Percentiles rank a stretch among this genome's conserved stretches.
Evolutionary conservation across 164 flowering plant species (phyloP).

Genomic region (Macadamia tetraphylla): DNA sequence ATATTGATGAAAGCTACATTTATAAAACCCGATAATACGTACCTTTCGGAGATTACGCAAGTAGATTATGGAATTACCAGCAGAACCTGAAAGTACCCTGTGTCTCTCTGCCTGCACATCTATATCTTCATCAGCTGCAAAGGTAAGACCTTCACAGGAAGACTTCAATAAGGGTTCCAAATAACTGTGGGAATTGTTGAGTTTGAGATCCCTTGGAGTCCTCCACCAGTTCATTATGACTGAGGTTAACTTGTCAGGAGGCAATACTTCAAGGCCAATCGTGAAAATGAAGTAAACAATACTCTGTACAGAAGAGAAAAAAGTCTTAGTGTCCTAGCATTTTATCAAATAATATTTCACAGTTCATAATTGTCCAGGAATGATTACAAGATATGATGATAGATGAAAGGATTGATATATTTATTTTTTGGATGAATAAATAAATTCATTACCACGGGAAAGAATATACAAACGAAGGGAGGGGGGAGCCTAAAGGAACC

Average conservation of each 20-base stretch:
- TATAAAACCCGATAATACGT: slow-evolving; percentile 4
- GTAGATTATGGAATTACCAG: slow-evolving; percentile 57
- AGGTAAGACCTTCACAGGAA: slow-evolving; percentile 25
- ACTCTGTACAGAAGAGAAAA: slow-evolving; percentile 44
- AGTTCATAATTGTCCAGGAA: not conserved
- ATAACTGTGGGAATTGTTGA: slow-evolving; percentile 16
- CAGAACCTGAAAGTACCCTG: slow-evolving; percentile 79
- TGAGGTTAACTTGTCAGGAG: slow-evolving; percentile 37
- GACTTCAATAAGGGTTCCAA: slow-evolving; percentile 63
- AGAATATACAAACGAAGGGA: no score
- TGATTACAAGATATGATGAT: not conserved
- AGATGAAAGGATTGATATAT: no score
- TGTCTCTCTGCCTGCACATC: slow-evolving; percentile 84
- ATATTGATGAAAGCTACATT: not conserved
- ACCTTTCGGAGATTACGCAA: slow-evolving; percentile 89
- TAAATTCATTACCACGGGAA: no score
- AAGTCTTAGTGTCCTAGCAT: no score
- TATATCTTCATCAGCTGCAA: slow-evolving; percentile 60
- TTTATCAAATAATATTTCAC: no score
- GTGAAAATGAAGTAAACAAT: slow-evolving; percentile 59
- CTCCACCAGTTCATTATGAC: slow-evolving; percentile 30
- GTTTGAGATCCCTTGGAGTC: slow-evolving; percentile 11
- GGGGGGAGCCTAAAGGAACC: no score
- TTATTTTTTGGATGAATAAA: no score
- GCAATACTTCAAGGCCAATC: slow-evolving; percentile 66